phyloP scores from a whole-genome alignment of 371 early-diverging fungal genomes.

The Cladochytrium tenue region DNA sequence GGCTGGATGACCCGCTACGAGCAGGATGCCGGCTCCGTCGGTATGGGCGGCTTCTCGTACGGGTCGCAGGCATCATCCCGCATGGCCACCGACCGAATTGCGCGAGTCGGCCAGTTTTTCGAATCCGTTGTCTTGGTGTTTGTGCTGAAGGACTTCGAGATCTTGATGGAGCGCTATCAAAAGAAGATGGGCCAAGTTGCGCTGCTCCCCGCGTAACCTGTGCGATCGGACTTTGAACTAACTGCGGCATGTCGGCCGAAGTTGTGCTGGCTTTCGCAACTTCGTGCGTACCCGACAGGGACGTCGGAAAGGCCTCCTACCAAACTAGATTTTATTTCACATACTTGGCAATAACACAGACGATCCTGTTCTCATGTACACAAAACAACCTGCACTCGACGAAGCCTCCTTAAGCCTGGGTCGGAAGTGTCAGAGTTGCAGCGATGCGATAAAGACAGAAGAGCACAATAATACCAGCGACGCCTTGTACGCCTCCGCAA shows the following conservation, averaged over 20 bases:
- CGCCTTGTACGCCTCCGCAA: background rate
- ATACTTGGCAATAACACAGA: too few species aligned
- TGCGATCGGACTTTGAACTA: too few species aligned
- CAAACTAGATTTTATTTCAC: too few species aligned
- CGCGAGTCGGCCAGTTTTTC: conserved; percentile 11
- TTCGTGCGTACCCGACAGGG: too few species aligned
- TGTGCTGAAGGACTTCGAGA: conserved; percentile 23
- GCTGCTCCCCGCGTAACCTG: background rate
- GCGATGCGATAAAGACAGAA: too few species aligned
- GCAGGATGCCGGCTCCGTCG: background rate
- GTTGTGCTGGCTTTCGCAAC: too few species aligned
- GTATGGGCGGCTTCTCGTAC: background rate
- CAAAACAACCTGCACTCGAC: too few species aligned
- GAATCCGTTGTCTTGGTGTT: conserved; percentile 14
- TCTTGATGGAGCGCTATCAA: conserved; percentile 23
- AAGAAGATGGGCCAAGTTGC: conserved; percentile 24
- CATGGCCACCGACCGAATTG: conserved; percentile 5
- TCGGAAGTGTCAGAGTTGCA: too few species aligned
- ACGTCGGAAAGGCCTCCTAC: too few species aligned
- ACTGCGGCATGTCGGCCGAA: too few species aligned
- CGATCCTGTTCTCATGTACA: too few species aligned
- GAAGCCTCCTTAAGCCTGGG: too few species aligned
- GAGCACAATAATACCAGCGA: background rate
- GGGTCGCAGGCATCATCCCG: background rate
- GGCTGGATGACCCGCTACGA: conserved; percentile 12